phyloP scores from a whole-genome alignment of 2,329 filamentous ascomycete species.

The Xylaria sp. region DNA sequence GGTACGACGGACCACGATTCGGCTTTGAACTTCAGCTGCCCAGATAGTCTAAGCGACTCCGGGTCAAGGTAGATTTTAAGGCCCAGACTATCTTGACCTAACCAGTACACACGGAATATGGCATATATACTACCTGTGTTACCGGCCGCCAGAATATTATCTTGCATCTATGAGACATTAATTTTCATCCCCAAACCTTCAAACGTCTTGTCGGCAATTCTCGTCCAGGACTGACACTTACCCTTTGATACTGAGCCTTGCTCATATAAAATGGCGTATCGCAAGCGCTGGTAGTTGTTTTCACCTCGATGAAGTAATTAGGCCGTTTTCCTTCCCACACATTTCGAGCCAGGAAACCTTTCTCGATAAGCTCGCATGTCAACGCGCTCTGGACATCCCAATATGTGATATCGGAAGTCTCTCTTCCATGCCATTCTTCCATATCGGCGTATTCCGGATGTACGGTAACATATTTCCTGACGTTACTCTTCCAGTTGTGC shows the following conservation, averaged over 20 bases:
- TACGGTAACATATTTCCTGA: conserved; percentile 47
- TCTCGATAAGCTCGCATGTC: conserved; percentile 44
- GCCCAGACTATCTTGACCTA: conserved; percentile 24
- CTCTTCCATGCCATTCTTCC: conserved; percentile 45
- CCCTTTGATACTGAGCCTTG: conserved; percentile 49
- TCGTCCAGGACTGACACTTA: conserved; percentile 34
- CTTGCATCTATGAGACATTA: background rate
- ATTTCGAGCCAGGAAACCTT: conserved; percentile 41
- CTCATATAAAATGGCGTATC: conserved; percentile 55
- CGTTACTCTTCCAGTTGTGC: conserved; percentile 55
- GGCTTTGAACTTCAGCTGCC: conserved; percentile 7
- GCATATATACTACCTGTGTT: conserved; percentile 23
- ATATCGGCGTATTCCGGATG: conserved; percentile 51
- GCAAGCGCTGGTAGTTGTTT: conserved; percentile 49
- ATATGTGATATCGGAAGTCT: conserved; percentile 57
- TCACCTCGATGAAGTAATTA: conserved; percentile 58
- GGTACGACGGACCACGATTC: conserved; percentile 20
- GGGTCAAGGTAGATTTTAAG: conserved; percentile 31
- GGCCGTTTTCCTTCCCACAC: conserved; percentile 41
- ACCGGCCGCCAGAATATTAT: background rate
- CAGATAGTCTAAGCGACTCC: conserved; percentile 3
- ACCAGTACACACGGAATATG: conserved; percentile 32
- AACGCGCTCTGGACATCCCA: conserved; percentile 43
- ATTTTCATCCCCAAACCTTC: background rate
- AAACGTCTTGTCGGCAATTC: background rate